Conservation (phyloP, 352 stramenopile genomes). For the Globisporangium solare region DNA sequence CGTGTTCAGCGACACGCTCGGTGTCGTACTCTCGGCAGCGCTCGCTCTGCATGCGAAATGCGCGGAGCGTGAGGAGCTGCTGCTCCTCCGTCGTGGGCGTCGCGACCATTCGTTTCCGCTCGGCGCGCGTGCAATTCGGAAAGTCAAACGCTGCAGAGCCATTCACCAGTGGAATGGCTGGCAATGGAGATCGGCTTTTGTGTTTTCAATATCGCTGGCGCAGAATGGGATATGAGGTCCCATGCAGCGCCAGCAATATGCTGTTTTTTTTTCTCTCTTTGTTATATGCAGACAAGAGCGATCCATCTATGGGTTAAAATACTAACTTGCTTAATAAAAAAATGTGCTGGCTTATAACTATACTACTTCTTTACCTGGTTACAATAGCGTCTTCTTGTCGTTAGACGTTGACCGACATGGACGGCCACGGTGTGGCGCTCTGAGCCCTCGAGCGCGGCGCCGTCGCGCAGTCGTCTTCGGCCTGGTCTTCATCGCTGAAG, state of each 20-base stretch:
- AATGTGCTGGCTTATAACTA: not conserved
- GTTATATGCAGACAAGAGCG: no score
- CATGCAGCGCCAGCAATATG: not conserved
- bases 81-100: no score
- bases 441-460: not conserved
- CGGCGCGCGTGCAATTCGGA: no score
- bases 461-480: conserved; percentile 13
- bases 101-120: no score
- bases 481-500: conserved; percentile 52
- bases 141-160: no score
- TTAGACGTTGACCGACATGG: not conserved
- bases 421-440: conserved; percentile 3
- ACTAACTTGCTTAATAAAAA: conserved; percentile 1
- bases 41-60: not conserved
- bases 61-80: conserved; percentile 9
- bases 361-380: no score
- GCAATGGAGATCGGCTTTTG: not conserved
- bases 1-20: not conserved
- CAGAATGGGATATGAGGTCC: not conserved
- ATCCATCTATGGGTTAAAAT: not conserved
- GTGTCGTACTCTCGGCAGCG: not conserved
- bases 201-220: not conserved
- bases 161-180: no score
- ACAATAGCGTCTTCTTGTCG: not conserved
- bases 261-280: not conserved